Base-by-base conservation (phyloP, 108 stramenopile species). In the Conticribra weissflogii region DNA sequence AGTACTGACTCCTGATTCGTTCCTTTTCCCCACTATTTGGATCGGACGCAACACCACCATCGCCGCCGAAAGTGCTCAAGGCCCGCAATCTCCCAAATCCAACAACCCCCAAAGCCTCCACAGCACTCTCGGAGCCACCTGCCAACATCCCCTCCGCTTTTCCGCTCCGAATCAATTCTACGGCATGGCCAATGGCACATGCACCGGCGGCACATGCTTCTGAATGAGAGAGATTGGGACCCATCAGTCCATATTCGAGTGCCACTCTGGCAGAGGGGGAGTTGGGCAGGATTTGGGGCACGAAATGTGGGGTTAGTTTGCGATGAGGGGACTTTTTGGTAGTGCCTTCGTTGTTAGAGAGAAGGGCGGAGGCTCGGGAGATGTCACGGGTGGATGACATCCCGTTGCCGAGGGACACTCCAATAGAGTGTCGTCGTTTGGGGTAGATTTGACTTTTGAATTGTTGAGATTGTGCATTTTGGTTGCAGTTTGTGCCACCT, bases 181-280 rank as follows among this genome's bases (percentile, higher is more conserved):
- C 81, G 2, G 96, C 97, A 32, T 97, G 96, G 2, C 96, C 97
- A 45, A 99, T 93, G 31, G 96, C 85, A 59, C 96, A 95, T 19
- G 95, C 88, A 4, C 97, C 96, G 1, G 92, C 91, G 19, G 98
- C 97, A 75, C 98, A 99, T 0, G 98, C 98, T 3, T 97, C 96
- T 31, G 95, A 85, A 18, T 81, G 83, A 17, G 86, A 55, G 16
- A 84, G 74, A 74, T 93, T 97, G 3, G 98, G 98, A 45, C 98
- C 98, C 25, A 49, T 59, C 18, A 97, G 62, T 23, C 78, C 74
- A 72, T 83, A 74, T 27, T 85, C 79, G 28, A 96, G 70, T 27
- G 94, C 92, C 1, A 93, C 45, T 23, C 88, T 63, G 1, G 83
- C 88, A 22, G 95, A 72, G 15, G 98, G 96, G 15, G 94, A 83